phyloP scores from a whole-genome alignment of 805 yeast genomes.

The Metschnikowia borealis region DNA sequence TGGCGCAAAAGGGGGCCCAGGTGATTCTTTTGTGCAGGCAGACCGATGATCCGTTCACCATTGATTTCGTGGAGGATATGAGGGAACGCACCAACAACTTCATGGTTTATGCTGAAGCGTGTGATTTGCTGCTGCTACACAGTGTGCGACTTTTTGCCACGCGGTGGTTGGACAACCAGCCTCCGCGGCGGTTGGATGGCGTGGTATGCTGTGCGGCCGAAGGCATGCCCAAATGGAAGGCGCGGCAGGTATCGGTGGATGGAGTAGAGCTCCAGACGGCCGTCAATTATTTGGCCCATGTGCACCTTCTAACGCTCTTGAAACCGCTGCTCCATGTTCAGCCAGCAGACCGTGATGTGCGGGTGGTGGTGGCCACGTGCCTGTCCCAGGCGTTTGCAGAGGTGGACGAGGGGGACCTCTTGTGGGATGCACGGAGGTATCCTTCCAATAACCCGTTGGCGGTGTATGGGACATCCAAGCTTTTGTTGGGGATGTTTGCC shows the following conservation, averaged over 20 bases:
- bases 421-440: constrained; percentile 59
- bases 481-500: constrained; percentile 71
- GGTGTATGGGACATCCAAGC: constrained; percentile 77
- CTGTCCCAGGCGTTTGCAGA: constrained; percentile 70
- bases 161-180: constrained; percentile 84
- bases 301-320: constrained; percentile 71
- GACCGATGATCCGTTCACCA: constrained; percentile 63
- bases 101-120: constrained; percentile 84
- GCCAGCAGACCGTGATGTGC: constrained; percentile 91
- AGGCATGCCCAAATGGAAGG: constrained; percentile 61
- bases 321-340: constrained; percentile 85
- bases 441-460: constrained; percentile 64
- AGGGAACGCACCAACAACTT: constrained; percentile 66
- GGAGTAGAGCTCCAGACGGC: constrained; percentile 87
- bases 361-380: constrained; percentile 78
- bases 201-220: constrained; percentile 86
- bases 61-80: constrained; percentile 75
- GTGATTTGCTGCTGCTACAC: constrained; percentile 70
- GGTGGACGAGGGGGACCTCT: constrained; percentile 57
- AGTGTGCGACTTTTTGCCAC: constrained; percentile 89
- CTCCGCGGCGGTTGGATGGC: constrained; percentile 90
- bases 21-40: constrained; percentile 66
- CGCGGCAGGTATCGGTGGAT: constrained; percentile 67
- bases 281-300: constrained; percentile 76
- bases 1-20: constrained; percentile 86